Base-by-base conservation (phyloP, 306 rosid species). In the Aeschynomene evenia region DNA sequence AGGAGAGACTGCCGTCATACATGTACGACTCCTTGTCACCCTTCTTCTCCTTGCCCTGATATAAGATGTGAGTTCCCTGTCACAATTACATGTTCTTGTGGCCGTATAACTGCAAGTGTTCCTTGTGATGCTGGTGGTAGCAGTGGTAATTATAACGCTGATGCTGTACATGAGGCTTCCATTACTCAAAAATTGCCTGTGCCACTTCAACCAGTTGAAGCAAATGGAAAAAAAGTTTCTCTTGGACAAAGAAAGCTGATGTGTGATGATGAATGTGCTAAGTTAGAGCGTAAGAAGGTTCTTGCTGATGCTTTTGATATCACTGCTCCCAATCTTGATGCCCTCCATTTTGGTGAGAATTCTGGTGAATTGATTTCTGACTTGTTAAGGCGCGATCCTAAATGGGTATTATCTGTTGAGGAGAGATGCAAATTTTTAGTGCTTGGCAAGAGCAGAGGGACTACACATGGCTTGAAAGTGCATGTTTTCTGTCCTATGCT, bases 241-340 rank as follows among this genome's bases (percentile, higher is more conserved):
- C 88, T 89, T 21, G 91, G 98, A 69, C 91, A 89, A 69, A 90
- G 98, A 85, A 92, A 89, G 79, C 80, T 90, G 59, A 56, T 79
- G 53, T 92, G 98, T 68, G 98, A 88, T 16, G 96, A 88, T n/a
- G 98, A 92, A 36, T 92, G 98, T 84, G 86, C 93, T 40, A 92
- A 86, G 82, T 52, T 83, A 42, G 98, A 92, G 86, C 88, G 98
- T 12, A 92, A 92, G 63, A 85, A 87, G 73, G 85, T 86, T 77
- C 96, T 92, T 63, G 98, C 96, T 1, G 98, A 92, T 83, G 98
- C 98, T 70, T 92, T 92, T 74, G 95, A 88, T 71, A 82, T 90
- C 53, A 69, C 70, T 36, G 21, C 88, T 58, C 84, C 96, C 36
- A 89, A 83, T 83, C 71, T 92, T 71, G 96, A 89, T 39, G 83